Conservation (phyloP, 805 yeast genomes). For the Metschnikowia vanudenii region DNA sequence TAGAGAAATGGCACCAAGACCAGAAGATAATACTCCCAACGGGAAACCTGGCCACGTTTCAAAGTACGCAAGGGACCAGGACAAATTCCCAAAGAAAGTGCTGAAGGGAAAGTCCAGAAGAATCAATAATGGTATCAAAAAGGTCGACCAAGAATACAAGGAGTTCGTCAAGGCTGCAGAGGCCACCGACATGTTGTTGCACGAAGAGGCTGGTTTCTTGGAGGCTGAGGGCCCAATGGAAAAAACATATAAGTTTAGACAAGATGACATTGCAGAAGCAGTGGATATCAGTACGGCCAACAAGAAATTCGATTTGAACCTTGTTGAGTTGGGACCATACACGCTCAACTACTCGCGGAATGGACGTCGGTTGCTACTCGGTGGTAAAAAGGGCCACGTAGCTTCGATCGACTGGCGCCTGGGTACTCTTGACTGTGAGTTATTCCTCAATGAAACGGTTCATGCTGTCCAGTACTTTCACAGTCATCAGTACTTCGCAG, state of each 20-base stretch:
- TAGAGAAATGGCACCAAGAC: constrained; percentile 6
- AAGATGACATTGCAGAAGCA: constrained; percentile 67
- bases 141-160: constrained; percentile 67
- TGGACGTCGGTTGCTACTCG: constrained; percentile 80
- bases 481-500: constrained; percentile 92
- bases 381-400: constrained; percentile 91
- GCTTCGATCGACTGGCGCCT: constrained; percentile 96
- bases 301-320: constrained; percentile 70
- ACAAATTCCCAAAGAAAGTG: constrained; percentile 16
- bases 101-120: constrained; percentile 16
- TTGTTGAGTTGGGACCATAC: constrained; percentile 86
- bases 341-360: constrained; percentile 76
- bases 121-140: constrained; percentile 46
- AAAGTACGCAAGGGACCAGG: constrained; percentile 18
- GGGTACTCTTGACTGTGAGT: constrained; percentile 77
- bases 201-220: constrained; percentile 80
- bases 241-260: constrained; percentile 80
- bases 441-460: constrained; percentile 84
- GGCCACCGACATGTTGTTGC: constrained; percentile 77
- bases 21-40: not conserved
- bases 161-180: constrained; percentile 84
- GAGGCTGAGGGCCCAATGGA: constrained; percentile 94
- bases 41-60: constrained; percentile 8
- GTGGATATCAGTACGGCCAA: constrained; percentile 77
- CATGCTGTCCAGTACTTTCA: constrained; percentile 88